Percentiles rank a stretch among this genome's conserved stretches.
Conservation (phyloP, 495 filamentous ascomycete genomes). For the Halenospora varia region DNA sequence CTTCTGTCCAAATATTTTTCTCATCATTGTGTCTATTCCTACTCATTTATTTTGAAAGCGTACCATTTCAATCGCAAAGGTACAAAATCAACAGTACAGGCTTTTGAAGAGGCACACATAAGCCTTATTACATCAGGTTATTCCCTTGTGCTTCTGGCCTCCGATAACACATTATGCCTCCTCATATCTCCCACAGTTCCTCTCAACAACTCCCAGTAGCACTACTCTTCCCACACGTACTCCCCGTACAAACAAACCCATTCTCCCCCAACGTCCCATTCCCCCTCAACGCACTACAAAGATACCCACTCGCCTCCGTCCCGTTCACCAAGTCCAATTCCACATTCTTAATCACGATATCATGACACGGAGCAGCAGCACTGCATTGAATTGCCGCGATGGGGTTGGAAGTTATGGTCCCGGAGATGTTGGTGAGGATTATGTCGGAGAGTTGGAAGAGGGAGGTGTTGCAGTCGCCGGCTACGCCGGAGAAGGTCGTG, state of each 20-base stretch:
- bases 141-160: no score
- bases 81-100: no score
- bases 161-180: no score
- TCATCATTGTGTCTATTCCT: neutral
- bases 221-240: conserved; percentile 28
- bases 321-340: conserved; percentile 24
- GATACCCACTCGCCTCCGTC: conserved; percentile 25
- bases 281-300: conserved; percentile 30
- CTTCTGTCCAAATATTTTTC: no score
- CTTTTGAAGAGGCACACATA: no score
- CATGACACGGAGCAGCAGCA: conserved; percentile 31
- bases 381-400: conserved; percentile 35
- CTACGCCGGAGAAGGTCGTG: conserved; percentile 33
- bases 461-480: conserved; percentile 37
- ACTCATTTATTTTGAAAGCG: neutral
- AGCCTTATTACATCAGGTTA: no score
- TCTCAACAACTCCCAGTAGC: conserved; percentile 31
- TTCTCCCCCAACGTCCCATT: conserved; percentile 14
- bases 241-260: conserved; percentile 36
- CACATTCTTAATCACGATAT: conserved; percentile 26
- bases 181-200: no score
- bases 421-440: conserved; percentile 23
- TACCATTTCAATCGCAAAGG: no score
- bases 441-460: conserved; percentile 33
- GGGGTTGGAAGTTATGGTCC: conserved; percentile 25